Conservation (phyloP, 192 early-diverging fungal genomes). For the Gaertneriomyces semiglobifer region DNA sequence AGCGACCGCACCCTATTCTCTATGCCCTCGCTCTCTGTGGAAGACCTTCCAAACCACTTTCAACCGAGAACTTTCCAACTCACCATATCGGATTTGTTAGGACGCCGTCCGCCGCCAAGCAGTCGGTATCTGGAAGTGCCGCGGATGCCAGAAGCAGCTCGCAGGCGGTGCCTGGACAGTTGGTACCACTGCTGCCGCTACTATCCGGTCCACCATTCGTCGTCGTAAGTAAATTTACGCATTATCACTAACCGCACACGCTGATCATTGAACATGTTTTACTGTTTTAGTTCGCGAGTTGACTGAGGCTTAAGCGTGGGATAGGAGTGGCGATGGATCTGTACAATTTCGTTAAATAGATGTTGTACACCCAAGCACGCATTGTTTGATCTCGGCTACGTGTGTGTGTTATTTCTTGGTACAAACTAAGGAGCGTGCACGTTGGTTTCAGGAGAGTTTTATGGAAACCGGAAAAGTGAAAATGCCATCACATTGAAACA, state of each 20-base stretch:
- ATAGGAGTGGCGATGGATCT: background rate
- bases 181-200: constrained; percentile 83
- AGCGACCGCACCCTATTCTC: no score
- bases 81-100: constrained; percentile 31
- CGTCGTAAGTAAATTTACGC: constrained; percentile 61
- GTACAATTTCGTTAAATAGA: background rate
- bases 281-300: constrained; percentile 69
- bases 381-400: no score
- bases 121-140: constrained; percentile 99
- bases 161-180: constrained; percentile 98
- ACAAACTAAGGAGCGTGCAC: no score
- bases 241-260: background rate
- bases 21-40: no score
- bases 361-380: no score
- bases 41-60: no score
- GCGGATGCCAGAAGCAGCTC: constrained; percentile 88
- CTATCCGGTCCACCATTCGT: constrained; percentile 92
- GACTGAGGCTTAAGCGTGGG: constrained; percentile 72
- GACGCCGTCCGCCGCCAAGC: constrained; percentile 89
- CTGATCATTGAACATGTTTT: background rate
- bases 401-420: no score
- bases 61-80: no score
- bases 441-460: no score
- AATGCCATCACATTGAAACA: no score
- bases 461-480: no score